Base-by-base conservation (phyloP, 176 grass and related monocot genomes). In the Avena eriantha region DNA sequence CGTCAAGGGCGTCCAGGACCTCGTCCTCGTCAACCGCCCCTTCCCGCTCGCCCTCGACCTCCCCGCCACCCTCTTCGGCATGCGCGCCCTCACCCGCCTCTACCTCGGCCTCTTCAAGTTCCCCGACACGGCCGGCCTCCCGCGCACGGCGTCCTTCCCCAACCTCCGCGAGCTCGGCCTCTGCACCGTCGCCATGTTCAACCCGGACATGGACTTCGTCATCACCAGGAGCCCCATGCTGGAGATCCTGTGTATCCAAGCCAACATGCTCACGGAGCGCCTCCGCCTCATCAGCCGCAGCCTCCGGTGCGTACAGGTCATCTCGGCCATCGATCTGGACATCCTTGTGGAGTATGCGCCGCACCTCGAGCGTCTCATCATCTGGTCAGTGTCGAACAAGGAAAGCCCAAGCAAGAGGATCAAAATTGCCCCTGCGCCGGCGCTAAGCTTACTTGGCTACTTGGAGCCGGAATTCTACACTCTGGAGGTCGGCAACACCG, bases 181-280 rank as follows among this genome's bases (percentile, higher is more conserved):
- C 83, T 85, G 15, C 71, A 15, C 13, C 26, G 45, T 68, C 45
- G 45, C 5, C 24, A 49, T 81, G 0, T 60, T 49, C 39, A 35
- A 13, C 79, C 9, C 8, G 16, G 43, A 81, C 45, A 49, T 81
- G 79, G 79, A 67, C 45, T 81, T 81, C 24, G 24, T 81, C 43
- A 24, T 81, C 46, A 24, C 79, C 60, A 81, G 9, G 79, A 81
- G 79, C 79, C 61, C 79, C 60, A 24, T 3, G 61, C 79, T 81
- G 24, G 48, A 31, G 61, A 8, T 10, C 45, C 60, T 81, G 0
- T 81, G 79, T 16, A 31, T 81, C 45, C 60, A 81, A 13, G 60
- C 5, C 14, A 68, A 35, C 64, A 1, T 16, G 29, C 12, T 68
- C 31, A 68, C 16, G 6, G 64, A 68, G 5, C 29, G 29, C 64